Conservation (phyloP, 139 green algal genomes). For the Diplosphaera chodatii region DNA sequence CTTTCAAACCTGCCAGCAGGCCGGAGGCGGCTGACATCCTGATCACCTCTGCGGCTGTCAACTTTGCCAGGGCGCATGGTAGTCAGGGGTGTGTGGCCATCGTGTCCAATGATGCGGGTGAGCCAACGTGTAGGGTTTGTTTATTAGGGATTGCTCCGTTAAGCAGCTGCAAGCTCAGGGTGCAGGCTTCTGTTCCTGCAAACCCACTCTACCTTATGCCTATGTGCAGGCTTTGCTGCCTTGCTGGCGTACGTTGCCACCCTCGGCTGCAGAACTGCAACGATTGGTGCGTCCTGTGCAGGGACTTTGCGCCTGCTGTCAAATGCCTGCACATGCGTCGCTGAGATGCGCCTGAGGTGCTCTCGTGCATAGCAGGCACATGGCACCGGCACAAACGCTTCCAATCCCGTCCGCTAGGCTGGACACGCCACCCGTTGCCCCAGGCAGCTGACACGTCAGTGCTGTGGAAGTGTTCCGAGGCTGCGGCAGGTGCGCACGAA, state of each 20-base stretch:
- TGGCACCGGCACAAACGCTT: neutral
- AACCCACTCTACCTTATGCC: too few relatives aligned
- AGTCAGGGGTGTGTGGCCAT: neutral
- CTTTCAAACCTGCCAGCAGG: neutral
- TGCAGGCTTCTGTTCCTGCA: too few relatives aligned
- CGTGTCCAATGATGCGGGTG: neutral
- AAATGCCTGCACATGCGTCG: too few relatives aligned
- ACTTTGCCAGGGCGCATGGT: neutral
- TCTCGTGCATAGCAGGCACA: neutral
- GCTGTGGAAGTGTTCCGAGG: neutral
- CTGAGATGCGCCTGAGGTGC: neutral
- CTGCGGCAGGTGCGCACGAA: neutral
- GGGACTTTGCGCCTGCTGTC: too few relatives aligned
- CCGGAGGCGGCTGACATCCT: neutral
- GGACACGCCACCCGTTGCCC: neutral
- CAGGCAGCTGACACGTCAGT: neutral
- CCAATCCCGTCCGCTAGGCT: neutral
- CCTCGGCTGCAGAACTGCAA: neutral
- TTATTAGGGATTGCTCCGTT: too few relatives aligned
- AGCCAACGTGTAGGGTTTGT: too few relatives aligned
- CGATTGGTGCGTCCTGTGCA: neutral
- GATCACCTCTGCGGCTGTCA: neutral
- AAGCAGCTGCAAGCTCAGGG: too few relatives aligned
- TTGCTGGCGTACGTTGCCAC: neutral
- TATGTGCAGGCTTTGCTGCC: neutral